Conservation (phyloP, 805 yeast genomes). For the Yamadazyma kitorensis region DNA sequence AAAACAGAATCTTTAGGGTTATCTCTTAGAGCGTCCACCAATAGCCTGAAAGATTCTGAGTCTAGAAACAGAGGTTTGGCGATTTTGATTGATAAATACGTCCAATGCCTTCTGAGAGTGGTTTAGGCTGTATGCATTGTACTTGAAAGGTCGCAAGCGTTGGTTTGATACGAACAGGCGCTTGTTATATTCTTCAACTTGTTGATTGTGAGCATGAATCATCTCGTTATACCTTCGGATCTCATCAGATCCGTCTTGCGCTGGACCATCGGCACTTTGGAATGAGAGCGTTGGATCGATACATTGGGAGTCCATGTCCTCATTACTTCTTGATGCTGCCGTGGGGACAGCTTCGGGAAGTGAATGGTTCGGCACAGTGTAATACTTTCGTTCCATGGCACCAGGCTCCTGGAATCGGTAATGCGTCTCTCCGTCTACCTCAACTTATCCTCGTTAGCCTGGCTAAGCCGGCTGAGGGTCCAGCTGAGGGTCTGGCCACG, state of each 20-base stretch:
- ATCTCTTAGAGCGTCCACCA: slow-evolving; percentile 8
- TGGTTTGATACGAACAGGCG: slow-evolving; percentile 1
- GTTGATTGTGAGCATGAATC: slow-evolving; percentile 10
- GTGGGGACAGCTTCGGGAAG: background rate
- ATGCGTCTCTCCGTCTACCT: too few relatives aligned
- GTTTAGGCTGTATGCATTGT: slow-evolving; percentile 1
- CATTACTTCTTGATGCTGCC: background rate
- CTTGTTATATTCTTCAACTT: slow-evolving; percentile 15
- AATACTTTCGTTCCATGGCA: too few relatives aligned
- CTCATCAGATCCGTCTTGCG: background rate
- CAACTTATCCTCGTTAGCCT: too few relatives aligned
- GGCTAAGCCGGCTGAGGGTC: too few relatives aligned
- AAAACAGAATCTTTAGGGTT: slow-evolving; percentile 12
- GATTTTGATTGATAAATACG: slow-evolving; percentile 11
- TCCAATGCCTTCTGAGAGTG: slow-evolving; percentile 8
- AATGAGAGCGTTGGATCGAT: background rate
- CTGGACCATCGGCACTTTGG: background rate
- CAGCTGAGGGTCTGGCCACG: too few relatives aligned
- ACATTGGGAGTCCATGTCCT: background rate
- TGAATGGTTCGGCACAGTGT: background rate
- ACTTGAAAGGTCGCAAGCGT: background rate
- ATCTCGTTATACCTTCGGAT: slow-evolving; percentile 9
- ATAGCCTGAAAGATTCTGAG: slow-evolving; percentile 9
- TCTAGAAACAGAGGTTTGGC: slow-evolving; percentile 12
- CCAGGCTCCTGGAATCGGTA: too few relatives aligned